Evolutionary conservation across 176 grass and related monocot genomes (phyloP).

Genomic region (Carex cristatella): DNA sequence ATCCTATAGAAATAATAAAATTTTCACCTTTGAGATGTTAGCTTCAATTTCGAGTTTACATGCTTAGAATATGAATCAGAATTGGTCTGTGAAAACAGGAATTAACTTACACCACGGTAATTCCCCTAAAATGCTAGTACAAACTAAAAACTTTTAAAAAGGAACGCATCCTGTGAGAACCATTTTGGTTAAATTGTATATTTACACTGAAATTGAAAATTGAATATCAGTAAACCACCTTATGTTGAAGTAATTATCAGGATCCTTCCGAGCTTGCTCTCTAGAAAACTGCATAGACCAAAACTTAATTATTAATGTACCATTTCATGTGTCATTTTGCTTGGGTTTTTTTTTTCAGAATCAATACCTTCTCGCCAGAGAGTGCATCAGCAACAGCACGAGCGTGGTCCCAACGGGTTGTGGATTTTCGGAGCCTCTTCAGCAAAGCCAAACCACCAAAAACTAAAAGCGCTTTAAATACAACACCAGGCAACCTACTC

Average conservation of each 20-base stretch:
- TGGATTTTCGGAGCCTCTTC: conserved; percentile 79
- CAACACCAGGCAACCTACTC: conserved; percentile 46
- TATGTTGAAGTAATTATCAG: conserved; percentile 81
- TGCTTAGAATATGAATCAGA: conserved; percentile 1
- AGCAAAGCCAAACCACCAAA: conserved; percentile 69
- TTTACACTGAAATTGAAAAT: not conserved
- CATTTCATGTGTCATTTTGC: conserved; percentile 1
- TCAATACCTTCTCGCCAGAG: conserved; percentile 68
- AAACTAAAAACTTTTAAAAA: not conserved
- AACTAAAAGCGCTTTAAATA: conserved; percentile 75
- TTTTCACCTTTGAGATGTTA: not conserved
- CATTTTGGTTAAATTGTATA: not conserved
- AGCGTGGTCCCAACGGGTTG: conserved; percentile 91
- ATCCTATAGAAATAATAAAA: conserved; percentile 49
- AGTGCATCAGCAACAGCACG: conserved; percentile 69
- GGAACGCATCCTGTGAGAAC: not conserved
- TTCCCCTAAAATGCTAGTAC: not conserved
- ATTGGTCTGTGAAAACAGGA: not conserved
- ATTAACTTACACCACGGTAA: not conserved
- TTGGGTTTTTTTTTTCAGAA: not conserved
- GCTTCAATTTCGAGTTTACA: not conserved
- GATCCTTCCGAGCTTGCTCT: conserved; percentile 87
- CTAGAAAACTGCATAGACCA: conserved; percentile 70
- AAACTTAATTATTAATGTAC: conserved; percentile 19
- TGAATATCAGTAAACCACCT: conserved; percentile 38